Percentiles rank a stretch among this genome's conserved stretches.
Evolutionary conservation across 148 eudicot genomes (phyloP).

Genomic region (Bassia scoparia): DNA sequence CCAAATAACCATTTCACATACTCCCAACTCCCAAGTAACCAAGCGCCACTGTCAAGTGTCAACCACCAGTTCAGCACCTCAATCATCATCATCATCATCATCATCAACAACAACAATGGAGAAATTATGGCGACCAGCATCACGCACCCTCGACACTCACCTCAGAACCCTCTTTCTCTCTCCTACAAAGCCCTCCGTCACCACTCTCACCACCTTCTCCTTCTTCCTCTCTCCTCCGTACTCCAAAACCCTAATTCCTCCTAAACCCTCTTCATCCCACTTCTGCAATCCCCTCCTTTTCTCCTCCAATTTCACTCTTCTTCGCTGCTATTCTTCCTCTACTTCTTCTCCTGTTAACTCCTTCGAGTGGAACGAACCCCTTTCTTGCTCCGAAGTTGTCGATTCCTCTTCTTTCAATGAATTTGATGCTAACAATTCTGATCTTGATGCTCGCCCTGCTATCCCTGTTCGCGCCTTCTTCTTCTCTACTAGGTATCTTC

Average conservation of each 20-base stretch:
- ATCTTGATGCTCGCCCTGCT: constrained; percentile 30
- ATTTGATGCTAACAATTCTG: constrained; percentile 20
- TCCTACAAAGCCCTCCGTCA: constrained; percentile 27
- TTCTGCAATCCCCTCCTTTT: constrained; percentile 8
- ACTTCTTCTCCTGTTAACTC: constrained; percentile 35
- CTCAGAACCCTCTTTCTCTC: constrained; percentile 22
- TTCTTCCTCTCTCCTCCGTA: too few relatives aligned
- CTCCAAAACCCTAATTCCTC: constrained; percentile 15
- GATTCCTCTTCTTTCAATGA: constrained; percentile 24
- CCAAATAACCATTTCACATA: too few relatives aligned
- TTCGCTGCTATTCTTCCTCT: constrained; percentile 18
- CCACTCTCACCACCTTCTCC: too few relatives aligned
- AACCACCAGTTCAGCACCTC: too few relatives aligned
- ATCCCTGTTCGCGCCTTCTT: constrained; percentile 88
- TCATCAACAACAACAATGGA: constrained; percentile 9
- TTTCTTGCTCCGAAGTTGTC: constrained; percentile 40
- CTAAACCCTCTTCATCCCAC: too few relatives aligned
- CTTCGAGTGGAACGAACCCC: constrained; percentile 48
- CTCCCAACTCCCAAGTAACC: too few relatives aligned
- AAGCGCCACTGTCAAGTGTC: too few relatives aligned
- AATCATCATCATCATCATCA: background rate
- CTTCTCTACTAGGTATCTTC: constrained; percentile 77
- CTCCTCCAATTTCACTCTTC: constrained; percentile 4
- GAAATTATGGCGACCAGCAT: constrained; percentile 27
- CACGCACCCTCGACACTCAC: constrained; percentile 22